Evolutionary conservation across 1,284 basidiomycete genomes (phyloP).

Genomic region (Tilletiopsis washingtonensis): DNA sequence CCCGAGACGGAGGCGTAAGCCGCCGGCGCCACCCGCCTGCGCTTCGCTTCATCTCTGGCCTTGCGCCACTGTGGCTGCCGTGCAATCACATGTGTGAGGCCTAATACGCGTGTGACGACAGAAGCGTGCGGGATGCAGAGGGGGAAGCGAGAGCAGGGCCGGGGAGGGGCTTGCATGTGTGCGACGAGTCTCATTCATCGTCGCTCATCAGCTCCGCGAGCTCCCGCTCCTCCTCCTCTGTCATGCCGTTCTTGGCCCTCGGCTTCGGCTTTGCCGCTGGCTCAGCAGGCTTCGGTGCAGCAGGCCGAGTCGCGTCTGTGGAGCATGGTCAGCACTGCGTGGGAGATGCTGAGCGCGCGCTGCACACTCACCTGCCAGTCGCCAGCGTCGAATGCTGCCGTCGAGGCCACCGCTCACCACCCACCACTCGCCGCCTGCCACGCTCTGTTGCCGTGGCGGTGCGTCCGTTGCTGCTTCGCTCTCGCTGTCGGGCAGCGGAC

Average conservation of each 20-base stretch:
- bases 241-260: neutral
- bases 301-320: neutral
- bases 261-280: neutral
- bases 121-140: too few species aligned
- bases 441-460: neutral
- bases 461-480: neutral
- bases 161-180: too few species aligned
- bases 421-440: neutral
- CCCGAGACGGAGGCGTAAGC: too few species aligned
- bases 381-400: neutral
- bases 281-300: neutral
- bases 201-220: slow-evolving; percentile 1
- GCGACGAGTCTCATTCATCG: neutral
- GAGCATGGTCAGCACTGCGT: neutral
- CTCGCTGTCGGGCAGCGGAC: neutral
- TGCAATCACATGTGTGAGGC: too few species aligned
- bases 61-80: too few species aligned
- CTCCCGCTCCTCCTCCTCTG: slow-evolving; percentile 2
- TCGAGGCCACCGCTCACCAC: neutral
- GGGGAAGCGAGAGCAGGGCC: too few species aligned
- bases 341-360: neutral
- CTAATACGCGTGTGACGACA: too few species aligned
- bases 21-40: too few species aligned
- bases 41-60: too few species aligned
- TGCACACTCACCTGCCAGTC: neutral